A percentile compares a stretch with the other conserved stretches of the same genome.
Conservation (phyloP, 2,329 filamentous ascomycete genomes). For the Lachnellula suecica region DNA sequence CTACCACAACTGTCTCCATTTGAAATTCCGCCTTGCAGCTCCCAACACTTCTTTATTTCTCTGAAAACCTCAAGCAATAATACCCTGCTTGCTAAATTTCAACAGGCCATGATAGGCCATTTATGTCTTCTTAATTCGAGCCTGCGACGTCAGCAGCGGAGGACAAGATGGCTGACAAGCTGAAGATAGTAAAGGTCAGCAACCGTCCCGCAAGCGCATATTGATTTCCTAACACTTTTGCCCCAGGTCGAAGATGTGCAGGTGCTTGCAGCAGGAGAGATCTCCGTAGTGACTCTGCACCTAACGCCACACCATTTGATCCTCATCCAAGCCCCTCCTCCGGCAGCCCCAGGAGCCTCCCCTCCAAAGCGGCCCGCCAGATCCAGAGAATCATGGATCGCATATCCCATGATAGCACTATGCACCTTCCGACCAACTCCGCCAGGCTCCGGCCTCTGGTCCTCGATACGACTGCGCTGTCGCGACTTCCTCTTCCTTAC, state of each 20-base stretch:
- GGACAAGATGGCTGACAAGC: slow-evolving; percentile 39
- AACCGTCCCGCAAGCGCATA: background rate
- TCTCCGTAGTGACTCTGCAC: slow-evolving; percentile 56
- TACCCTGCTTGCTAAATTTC: background rate
- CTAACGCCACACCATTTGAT: slow-evolving; percentile 55
- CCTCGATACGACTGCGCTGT: slow-evolving; percentile 83
- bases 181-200: slow-evolving; percentile 44
- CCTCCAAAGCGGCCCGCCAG: slow-evolving; percentile 35
- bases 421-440: slow-evolving; percentile 77
- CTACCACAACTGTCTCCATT: background rate
- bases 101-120: slow-evolving; percentile 15
- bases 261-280: slow-evolving; percentile 57
- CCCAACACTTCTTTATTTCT: background rate
- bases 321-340: slow-evolving; percentile 33
- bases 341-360: slow-evolving; percentile 23
- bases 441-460: slow-evolving; percentile 65
- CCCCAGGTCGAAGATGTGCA: slow-evolving; percentile 59
- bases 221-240: slow-evolving; percentile 10
- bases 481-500: slow-evolving; percentile 93
- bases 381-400: slow-evolving; percentile 78
- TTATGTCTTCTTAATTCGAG: slow-evolving; percentile 12
- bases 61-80: background rate
- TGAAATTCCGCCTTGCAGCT: too few relatives aligned
- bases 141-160: slow-evolving; percentile 17
- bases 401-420: slow-evolving; percentile 85